A percentile compares a stretch with the other conserved stretches of the same genome.
Conservation (phyloP, 2,329 filamentous ascomycete genomes). For the Fusarium poae region DNA sequence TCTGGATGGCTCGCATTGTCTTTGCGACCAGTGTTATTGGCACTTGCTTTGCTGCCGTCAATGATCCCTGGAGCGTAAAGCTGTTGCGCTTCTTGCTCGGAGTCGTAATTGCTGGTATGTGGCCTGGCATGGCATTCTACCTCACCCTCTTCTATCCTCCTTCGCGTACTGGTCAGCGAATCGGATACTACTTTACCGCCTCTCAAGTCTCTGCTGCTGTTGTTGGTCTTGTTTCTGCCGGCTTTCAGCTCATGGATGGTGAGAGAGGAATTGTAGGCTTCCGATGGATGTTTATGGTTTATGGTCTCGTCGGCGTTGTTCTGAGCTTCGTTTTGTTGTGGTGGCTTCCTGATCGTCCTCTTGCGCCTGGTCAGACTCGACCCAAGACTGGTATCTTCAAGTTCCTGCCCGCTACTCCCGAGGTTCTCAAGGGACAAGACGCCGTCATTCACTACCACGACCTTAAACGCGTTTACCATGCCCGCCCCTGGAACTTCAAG, state of each 20-base stretch:
- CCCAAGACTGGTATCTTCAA: conserved; percentile 65
- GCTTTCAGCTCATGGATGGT: conserved; percentile 93
- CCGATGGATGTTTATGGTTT: conserved; percentile 93
- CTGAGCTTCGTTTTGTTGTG: conserved; percentile 82
- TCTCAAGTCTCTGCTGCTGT: conserved; percentile 90
- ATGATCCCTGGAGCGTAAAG: conserved; percentile 87
- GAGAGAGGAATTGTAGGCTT: conserved; percentile 81
- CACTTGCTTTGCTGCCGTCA: conserved; percentile 84
- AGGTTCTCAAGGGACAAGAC: conserved; percentile 81
- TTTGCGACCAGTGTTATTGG: conserved; percentile 88
- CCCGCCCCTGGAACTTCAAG: conserved; percentile 76
- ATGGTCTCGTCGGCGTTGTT: conserved; percentile 79
- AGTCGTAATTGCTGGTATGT: conserved; percentile 91
- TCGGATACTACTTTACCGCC: conserved; percentile 90
- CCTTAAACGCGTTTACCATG: conserved; percentile 82
- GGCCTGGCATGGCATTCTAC: conserved; percentile 95
- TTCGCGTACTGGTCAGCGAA: conserved; percentile 85
- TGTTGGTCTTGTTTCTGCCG: conserved; percentile 88
- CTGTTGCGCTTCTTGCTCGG: conserved; percentile 88
- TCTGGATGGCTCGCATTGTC: conserved; percentile 94
- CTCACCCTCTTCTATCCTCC: conserved; percentile 93
- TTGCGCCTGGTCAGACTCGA: conserved; percentile 75
- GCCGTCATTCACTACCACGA: conserved; percentile 86
- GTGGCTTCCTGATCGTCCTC: conserved; percentile 90
- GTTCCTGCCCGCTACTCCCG: conserved; percentile 76